Conservation (phyloP, 2,329 filamentous ascomycete species). For the Chrysosporium queenslandicum region DNA sequence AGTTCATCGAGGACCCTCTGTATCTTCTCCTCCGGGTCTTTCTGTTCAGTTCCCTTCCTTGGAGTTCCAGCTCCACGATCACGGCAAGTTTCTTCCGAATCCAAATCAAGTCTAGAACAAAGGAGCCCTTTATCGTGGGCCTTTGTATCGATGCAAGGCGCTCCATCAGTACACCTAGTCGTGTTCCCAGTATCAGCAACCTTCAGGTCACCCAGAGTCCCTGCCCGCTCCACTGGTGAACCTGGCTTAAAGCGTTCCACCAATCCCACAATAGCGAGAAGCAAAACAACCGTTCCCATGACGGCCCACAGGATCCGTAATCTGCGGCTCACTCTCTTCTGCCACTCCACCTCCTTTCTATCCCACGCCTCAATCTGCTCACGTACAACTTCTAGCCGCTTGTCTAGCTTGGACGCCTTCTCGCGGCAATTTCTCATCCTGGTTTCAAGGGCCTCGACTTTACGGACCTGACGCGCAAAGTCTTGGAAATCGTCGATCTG, state of each 20-base stretch:
- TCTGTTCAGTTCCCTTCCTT: background rate
- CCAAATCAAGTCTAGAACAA: too few relatives aligned
- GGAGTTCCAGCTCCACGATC: background rate
- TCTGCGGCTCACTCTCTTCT: conserved; percentile 30
- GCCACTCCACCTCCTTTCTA: conserved; percentile 34
- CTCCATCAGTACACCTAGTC: background rate
- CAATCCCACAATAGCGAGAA: conserved; percentile 23
- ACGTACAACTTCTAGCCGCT: conserved; percentile 32
- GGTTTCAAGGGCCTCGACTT: conserved; percentile 30
- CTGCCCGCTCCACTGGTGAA: background rate
- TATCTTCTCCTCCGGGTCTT: conserved; percentile 7
- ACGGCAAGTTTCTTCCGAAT: background rate
- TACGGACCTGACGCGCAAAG: conserved; percentile 31
- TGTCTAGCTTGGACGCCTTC: conserved; percentile 29
- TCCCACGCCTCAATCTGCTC: conserved; percentile 36
- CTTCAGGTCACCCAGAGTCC: background rate
- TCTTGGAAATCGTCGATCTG: conserved; percentile 31
- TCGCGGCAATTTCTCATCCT: conserved; percentile 31
- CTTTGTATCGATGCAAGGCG: background rate
- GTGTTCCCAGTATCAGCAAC: background rate
- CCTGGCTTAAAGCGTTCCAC: conserved; percentile 9
- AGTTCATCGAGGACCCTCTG: conserved; percentile 13
- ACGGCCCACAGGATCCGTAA: conserved; percentile 33
- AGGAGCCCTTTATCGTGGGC: background rate
- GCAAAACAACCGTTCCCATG: conserved; percentile 21